phyloP scores from a whole-genome alignment of 2,329 filamentous ascomycete species.

The Stromatinia cepivora region DNA sequence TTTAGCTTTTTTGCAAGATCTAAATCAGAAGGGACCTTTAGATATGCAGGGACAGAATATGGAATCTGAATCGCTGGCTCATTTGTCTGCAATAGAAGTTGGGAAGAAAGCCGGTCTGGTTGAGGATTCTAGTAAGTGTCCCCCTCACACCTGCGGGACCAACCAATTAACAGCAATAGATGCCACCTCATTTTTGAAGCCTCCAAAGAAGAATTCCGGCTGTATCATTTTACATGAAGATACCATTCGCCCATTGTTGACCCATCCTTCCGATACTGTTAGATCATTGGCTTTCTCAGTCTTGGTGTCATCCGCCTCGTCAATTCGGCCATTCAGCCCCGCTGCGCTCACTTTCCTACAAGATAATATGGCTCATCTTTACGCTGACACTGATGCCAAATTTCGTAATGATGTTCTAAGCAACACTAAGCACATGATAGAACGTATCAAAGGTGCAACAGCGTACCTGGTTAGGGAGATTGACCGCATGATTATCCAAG shows the following conservation, averaged over 20 bases:
- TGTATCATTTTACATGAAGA: conserved; percentile 44
- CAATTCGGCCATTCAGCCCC: conserved; percentile 69
- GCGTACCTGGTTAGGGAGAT: conserved; percentile 51
- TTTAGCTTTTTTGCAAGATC: conserved; percentile 56
- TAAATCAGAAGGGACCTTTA: conserved; percentile 54
- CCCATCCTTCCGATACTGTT: conserved; percentile 61
- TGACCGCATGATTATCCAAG: conserved; percentile 23
- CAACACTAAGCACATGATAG: conserved; percentile 73
- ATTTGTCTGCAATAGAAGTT: conserved; percentile 66
- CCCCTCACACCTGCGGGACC: neutral
- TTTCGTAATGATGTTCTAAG: conserved; percentile 79
- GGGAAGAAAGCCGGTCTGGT: conserved; percentile 71
- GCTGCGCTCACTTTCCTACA: conserved; percentile 63
- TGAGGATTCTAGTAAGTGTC: conserved; percentile 60
- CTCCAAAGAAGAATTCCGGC: conserved; percentile 39
- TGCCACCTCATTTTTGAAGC: conserved; percentile 43
- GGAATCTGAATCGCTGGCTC: conserved; percentile 57
- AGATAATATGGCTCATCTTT: conserved; percentile 66
- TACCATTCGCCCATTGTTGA: conserved; percentile 54
- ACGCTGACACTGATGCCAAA: conserved; percentile 83
- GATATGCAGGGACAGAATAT: conserved; percentile 49
- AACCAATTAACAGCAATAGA: conserved; percentile 28
- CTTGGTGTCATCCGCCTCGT: conserved; percentile 72
- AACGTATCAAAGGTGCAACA: conserved; percentile 69
- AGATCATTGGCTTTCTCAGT: conserved; percentile 80